Conservation (phyloP, 352 stramenopile species). For the Globisporangium viniferum region DNA sequence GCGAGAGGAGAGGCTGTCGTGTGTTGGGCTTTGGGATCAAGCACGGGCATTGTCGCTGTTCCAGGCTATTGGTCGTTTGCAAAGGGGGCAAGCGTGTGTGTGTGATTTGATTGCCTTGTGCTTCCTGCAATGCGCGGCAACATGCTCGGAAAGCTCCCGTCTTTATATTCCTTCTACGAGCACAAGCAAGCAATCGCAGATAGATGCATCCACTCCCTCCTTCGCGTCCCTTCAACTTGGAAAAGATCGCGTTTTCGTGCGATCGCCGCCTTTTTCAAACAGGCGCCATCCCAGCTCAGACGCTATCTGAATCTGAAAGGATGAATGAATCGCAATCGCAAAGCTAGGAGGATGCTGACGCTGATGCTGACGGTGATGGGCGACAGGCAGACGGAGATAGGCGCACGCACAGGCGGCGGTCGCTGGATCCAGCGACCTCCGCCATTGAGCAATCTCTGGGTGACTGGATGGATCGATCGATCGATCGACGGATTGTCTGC, state of each 20-base stretch:
- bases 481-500: not conserved
- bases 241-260: conserved; percentile 6
- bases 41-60: not conserved
- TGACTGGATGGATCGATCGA: not conserved
- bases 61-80: not conserved
- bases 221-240: conserved; percentile 3
- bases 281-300: not conserved
- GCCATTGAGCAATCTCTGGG: too few species aligned
- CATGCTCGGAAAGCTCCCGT: not conserved
- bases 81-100: not conserved
- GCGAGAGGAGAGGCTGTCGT: not conserved
- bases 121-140: not conserved
- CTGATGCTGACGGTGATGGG: not conserved
- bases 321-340: not conserved
- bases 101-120: not conserved
- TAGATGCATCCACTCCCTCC: not conserved
- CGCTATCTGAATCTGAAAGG: too few species aligned
- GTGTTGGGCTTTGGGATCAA: not conserved
- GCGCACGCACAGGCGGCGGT: too few species aligned
- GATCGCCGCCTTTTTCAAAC: not conserved
- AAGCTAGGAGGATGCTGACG: not conserved
- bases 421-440: too few species aligned
- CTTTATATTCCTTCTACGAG: not conserved
- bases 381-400: not conserved
- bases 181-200: not conserved